Conservation (phyloP, 2,329 filamentous ascomycete species). For the Aureobasidium sp. region DNA sequence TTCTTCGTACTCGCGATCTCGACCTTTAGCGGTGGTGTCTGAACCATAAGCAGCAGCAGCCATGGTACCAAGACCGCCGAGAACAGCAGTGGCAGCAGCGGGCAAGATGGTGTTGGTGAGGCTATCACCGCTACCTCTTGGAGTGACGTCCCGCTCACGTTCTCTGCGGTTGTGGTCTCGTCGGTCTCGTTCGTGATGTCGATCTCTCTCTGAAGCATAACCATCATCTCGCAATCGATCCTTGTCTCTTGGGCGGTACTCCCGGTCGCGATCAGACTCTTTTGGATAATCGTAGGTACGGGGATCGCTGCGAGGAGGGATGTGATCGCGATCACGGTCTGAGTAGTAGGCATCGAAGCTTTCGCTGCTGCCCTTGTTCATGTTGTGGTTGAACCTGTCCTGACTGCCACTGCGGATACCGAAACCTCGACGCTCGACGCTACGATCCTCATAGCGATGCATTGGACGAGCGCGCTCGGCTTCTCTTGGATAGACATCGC, state of each 20-base stretch:
- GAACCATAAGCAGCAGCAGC: slow-evolving; percentile 15
- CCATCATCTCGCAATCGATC: slow-evolving; percentile 11
- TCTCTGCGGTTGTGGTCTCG: slow-evolving; percentile 24
- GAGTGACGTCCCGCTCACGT: slow-evolving; percentile 23
- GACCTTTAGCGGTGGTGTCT: slow-evolving; percentile 12
- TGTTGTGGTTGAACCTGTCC: slow-evolving; percentile 20
- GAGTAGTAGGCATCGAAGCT: slow-evolving; percentile 30
- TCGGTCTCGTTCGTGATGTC: slow-evolving; percentile 15
- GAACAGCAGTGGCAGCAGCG: slow-evolving; percentile 14
- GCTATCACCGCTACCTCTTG: slow-evolving; percentile 13
- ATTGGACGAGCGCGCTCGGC: slow-evolving; percentile 24
- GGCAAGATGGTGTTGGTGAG: slow-evolving; percentile 15
- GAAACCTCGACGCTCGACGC: slow-evolving; percentile 39
- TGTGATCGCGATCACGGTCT: slow-evolving; percentile 14
- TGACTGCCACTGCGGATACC: slow-evolving; percentile 32
- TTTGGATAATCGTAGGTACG: slow-evolving; percentile 20
- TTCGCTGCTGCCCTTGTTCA: slow-evolving; percentile 30
- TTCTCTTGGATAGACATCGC: slow-evolving; percentile 34
- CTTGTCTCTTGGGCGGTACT: slow-evolving; percentile 14
- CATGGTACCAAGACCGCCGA: slow-evolving; percentile 15
- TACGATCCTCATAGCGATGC: slow-evolving; percentile 31
- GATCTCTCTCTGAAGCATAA: slow-evolving; percentile 13
- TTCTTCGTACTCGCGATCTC: slow-evolving; percentile 16
- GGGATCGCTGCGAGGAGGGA: slow-evolving; percentile 14
- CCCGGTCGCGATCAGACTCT: slow-evolving; percentile 7